Evolutionary conservation across 352 stramenopile species (phyloP), one percentile per base, ranked within the genome.

Genomic region (Phytophthora citricola): DNA sequence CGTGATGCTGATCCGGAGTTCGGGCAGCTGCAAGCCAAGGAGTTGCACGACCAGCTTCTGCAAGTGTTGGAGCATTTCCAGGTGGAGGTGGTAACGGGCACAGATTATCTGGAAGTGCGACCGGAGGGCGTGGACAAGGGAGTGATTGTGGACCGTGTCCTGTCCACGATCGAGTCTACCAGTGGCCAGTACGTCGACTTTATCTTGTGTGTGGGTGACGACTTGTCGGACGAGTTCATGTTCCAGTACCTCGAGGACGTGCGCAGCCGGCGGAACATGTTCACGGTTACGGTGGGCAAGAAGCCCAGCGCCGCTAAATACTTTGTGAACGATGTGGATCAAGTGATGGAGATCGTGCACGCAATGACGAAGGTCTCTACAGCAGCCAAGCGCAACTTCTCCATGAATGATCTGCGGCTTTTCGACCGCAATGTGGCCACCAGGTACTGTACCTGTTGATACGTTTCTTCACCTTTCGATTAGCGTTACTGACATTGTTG

Each of bases 151-250:
- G 94, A 98, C 74, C 92, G 97, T 38, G 91, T 99, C 27, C 87
- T 99, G 56, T 93, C 87, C 11, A 94, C 88, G n/a, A 69, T 95
- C n/a, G 87, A 96, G 50, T 92, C 82, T 11, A 83, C 78, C 12
- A 89, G 76, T 51, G 78, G 73, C 38, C 73, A 86, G 43, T 90
- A 92, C 40, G 83, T 97, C 15, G 98, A 99, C 63, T 99, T 99
- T 79, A 85, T 99, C 8, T 73, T 99, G 50, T 97, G 94, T 55
- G 73, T 99, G 50, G 98, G 98, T 51, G 98, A 99, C 73, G 98
- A 99, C 71, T 83, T 95, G 55, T 98, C 96, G 63, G 98, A 99
- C 69, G 98, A 99, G 75, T 94, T 98, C 58, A 99, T 99, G 97
- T 99, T 97, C 60, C 78, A 90, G 53, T 95, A 94, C 52, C 68